Base-by-base conservation (phyloP, 257 asterid species). In the Solanum neorickii region DNA sequence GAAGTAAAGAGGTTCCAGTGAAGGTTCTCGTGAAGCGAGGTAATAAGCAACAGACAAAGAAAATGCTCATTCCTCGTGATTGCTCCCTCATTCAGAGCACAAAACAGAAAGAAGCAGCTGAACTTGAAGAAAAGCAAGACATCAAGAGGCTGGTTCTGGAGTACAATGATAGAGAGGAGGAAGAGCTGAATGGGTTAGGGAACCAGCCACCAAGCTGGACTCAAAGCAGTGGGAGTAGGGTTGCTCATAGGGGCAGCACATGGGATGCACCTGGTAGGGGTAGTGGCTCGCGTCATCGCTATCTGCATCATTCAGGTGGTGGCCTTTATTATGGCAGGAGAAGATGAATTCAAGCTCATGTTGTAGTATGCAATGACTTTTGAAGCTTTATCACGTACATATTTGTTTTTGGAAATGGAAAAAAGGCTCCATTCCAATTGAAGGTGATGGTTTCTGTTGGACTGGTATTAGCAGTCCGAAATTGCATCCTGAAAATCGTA, bases 141-240 rank as follows among this genome's bases (percentile, higher is more conserved):
- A 97, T 97, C 88, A 97, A 97, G 88, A 91, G 99, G 89, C 93
- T 93, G 46, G 96, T 97, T 86, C 83, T 97, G 83, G 99, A 97
- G 89, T 97, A 96, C 87, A 97, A 97, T n/a, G 98, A 97, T 66
- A 91, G 99, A 87, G 99, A 97, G 90, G 99, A 97, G 91, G 99
- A 97, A 94, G 99, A 97, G 89, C 93, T 93, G 70, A 91, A 90
- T 78, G 98, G 98, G 83, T 41, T 86, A 59, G 96, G 95, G 52
- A 70, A 91, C 87, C 98, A 93, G 82, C 91, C 93, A 29, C 89
- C 77, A 49, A 93, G 94, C 89, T 94, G 92, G 90, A 90, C 92
- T 27, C 95, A 92, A 82, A 89, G 96, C 87, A 87, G 91, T 44
- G 95, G 96, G 78, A 92, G 97, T 85, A 92, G 97, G 92, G 94